Evolutionary conservation across 192 early-diverging fungal species (phyloP), one percentile per base, ranked within the genome.

Genomic region (Haplosporangium gracile): DNA sequence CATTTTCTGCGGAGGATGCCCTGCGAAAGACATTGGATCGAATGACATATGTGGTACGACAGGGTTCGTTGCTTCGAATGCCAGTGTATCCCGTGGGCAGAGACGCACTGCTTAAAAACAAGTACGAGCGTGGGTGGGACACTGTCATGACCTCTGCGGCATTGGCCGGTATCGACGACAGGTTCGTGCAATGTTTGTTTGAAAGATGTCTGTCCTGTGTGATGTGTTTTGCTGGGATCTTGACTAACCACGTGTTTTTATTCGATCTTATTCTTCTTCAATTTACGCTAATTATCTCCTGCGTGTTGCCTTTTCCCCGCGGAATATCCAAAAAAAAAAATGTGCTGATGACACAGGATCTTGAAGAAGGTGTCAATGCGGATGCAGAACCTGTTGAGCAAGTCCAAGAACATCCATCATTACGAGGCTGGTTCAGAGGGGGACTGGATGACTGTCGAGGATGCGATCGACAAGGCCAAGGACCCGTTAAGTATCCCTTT

Each of bases 101-200:
- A 10, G 11, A 15, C 2, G 26, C 10, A 13, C 10, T 15, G 10
- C 47, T 65, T 16, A 68, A 22, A 24, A 57, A 71, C 22, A 60
- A 74, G 0, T 78, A 81, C 24, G 79, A 80, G 49, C 84, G 79
- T 32, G 75, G 72, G 7, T 86, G 84, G 84, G 72, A 86, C n/a
- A 81, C 84, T 4, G 38, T 86, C 4, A 86, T 86, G 84, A 29
- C 75, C 18, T 79, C 84, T 26, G 84, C 84, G 5, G 68, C 75
- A 8, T 68, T 80, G 38, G 51, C 69, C 39, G 84, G 84, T 29
- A 57, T 86, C 20, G 84, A 86, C 22, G 84, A 86, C 45, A 75
- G 79, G 84, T 86, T 49, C 9, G 72, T 75, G 9, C 20, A 1
- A 16, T 43, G 11, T 24, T 20, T 11, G 2, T 26, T 34, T 43